Evolutionary conservation across 371 early-diverging fungal species (phyloP).

Genomic region (Phascolomyces articulosus): DNA sequence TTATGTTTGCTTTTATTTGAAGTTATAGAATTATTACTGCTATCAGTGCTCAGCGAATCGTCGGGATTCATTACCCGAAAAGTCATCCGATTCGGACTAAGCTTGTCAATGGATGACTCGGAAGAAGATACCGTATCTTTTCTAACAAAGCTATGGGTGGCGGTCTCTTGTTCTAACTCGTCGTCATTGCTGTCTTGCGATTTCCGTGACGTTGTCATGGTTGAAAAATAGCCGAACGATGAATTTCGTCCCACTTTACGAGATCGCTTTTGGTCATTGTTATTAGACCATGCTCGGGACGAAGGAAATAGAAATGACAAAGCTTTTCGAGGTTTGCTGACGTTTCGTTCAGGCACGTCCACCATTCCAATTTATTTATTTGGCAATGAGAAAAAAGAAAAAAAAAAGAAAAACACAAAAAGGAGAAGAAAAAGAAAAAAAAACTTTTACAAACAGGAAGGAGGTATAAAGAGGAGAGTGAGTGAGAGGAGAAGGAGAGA

Average conservation of each 20-base stretch:
- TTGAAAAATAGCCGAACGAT: neutral
- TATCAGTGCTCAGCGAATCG: neutral
- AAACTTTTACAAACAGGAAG: neutral
- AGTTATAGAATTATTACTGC: neutral
- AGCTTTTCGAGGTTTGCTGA: slow-evolving; percentile 11
- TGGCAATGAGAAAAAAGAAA: neutral
- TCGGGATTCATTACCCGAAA: slow-evolving; percentile 11
- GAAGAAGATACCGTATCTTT: neutral
- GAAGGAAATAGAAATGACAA: slow-evolving; percentile 10
- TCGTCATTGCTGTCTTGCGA: neutral
- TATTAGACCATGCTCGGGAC: slow-evolving; percentile 3
- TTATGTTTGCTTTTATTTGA: neutral
- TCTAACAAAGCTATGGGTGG: neutral
- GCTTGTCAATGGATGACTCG: neutral
- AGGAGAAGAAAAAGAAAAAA: neutral
- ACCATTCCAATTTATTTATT: neutral
- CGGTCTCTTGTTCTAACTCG: neutral
- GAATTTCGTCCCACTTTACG: neutral
- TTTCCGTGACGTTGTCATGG: neutral
- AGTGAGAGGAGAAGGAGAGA: neutral
- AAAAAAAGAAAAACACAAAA: neutral
- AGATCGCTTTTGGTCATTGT: neutral
- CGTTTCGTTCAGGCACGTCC: neutral
- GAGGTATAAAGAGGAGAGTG: neutral
- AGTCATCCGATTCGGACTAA: slow-evolving; percentile 9